These are phyloP conservation scores for Phylloporus arenicola DNA, from an alignment of 768 basidiomycete genomes.

Conservation along the genomic window DNA sequence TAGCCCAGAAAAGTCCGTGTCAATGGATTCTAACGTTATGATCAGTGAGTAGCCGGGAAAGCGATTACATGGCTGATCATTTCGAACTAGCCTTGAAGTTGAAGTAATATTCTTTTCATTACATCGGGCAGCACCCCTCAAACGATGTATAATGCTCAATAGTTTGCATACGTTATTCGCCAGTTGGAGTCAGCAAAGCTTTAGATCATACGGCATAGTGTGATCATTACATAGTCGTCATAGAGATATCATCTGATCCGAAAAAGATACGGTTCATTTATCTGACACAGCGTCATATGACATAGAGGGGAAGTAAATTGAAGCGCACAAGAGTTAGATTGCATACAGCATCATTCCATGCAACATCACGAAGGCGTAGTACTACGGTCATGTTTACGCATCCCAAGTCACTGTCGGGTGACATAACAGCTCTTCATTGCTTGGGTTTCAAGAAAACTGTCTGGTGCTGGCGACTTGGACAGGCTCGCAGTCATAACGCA, in stretches of 20 bases:
- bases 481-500: too few species aligned
- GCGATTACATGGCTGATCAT: background rate
- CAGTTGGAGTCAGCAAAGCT: background rate
- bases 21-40: background rate
- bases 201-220: background rate
- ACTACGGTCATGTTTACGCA: too few species aligned
- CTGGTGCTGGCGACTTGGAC: too few species aligned
- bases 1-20: background rate
- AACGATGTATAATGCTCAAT: background rate
- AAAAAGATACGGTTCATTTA: too few species aligned
- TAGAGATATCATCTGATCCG: background rate
- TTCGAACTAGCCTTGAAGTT: background rate
- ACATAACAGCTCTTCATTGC: too few species aligned
- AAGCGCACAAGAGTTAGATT: too few species aligned
- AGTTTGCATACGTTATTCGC: background rate
- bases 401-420: too few species aligned
- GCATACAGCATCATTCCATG: too few species aligned
- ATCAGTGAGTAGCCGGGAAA: slow-evolving; percentile 1
- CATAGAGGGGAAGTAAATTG: too few species aligned
- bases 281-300: too few species aligned
- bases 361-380: too few species aligned
- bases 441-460: too few species aligned
- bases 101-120: background rate
- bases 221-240: background rate
- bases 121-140: background rate